phyloP scores from a whole-genome alignment of 805 yeast species.

The Ogataea trehalophila region DNA sequence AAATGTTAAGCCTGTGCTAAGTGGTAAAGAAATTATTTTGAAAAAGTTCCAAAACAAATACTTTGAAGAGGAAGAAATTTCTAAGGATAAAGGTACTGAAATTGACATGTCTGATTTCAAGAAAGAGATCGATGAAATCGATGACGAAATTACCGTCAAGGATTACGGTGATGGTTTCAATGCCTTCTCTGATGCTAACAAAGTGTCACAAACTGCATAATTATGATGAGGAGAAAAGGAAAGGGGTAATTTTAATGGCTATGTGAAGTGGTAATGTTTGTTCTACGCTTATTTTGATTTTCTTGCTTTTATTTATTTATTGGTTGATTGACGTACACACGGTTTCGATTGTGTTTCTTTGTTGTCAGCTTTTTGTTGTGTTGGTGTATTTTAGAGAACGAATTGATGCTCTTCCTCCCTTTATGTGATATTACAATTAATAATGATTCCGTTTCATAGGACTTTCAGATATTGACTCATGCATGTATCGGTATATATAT shows the following conservation, averaged over 20 bases:
- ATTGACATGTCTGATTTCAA: constrained; percentile 57
- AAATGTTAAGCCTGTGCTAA: constrained; percentile 43
- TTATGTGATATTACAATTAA: no score
- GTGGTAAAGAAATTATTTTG: constrained; percentile 68
- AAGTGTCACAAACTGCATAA: not conserved
- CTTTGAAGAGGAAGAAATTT: constrained; percentile 48
- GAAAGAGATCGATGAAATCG: constrained; percentile 50
- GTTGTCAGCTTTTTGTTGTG: no score
- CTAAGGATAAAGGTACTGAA: constrained; percentile 41
- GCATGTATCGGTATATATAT: no score
- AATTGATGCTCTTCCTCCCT: no score
- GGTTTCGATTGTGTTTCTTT: no score
- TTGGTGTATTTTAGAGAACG: no score
- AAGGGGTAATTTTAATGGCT: not conserved
- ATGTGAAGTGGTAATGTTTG: not conserved
- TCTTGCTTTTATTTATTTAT: not conserved
- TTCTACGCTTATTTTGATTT: not conserved
- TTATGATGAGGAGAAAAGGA: not conserved
- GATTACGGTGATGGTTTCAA: constrained; percentile 69
- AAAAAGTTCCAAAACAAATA: constrained; percentile 54
- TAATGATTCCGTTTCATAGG: no score
- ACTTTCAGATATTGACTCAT: no score
- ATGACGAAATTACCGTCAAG: constrained; percentile 44
- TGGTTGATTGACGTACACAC: no score
- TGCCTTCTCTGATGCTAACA: constrained; percentile 32